Conservation (phyloP, 306 rosid genomes). For the Malus orientalis region DNA sequence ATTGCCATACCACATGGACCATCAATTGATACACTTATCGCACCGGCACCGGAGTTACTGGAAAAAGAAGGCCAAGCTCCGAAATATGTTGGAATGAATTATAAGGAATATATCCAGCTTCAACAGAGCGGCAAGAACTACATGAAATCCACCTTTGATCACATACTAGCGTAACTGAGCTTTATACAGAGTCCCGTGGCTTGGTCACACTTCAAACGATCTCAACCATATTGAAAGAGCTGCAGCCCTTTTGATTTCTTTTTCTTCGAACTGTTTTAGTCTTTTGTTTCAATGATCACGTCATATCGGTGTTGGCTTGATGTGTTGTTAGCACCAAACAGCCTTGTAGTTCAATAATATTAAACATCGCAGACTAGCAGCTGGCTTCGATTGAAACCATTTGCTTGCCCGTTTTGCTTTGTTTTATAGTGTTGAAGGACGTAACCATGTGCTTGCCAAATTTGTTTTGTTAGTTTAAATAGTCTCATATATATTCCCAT, state of each 20-base stretch:
- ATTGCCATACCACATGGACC: slow-evolving; percentile 39
- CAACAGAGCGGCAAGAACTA: slow-evolving; percentile 19
- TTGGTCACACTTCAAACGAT: too few relatives aligned
- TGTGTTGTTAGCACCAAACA: neutral
- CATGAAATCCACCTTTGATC: slow-evolving; percentile 9
- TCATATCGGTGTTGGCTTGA: neutral
- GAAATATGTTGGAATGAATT: slow-evolving; percentile 31
- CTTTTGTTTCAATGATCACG: neutral
- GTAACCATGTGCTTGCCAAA: too few relatives aligned
- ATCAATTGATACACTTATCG: slow-evolving; percentile 34
- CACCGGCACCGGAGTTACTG: slow-evolving; percentile 34
- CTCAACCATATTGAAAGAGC: too few relatives aligned
- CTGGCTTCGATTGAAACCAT: too few relatives aligned
- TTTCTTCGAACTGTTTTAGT: neutral
- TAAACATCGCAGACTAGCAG: too few relatives aligned
- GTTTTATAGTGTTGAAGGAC: too few relatives aligned
- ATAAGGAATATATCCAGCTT: slow-evolving; percentile 28
- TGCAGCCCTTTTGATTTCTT: too few relatives aligned
- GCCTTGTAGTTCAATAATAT: neutral
- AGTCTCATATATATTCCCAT: too few relatives aligned
- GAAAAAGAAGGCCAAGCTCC: slow-evolving; percentile 23
- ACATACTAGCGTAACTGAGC: slow-evolving; percentile 2
- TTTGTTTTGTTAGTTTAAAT: too few relatives aligned
- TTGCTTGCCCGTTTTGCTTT: too few relatives aligned
- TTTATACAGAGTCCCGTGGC: neutral